Evolutionary conservation across 78 protist genomes (phyloP).

Genomic region (Andalucia godoyi): DNA sequence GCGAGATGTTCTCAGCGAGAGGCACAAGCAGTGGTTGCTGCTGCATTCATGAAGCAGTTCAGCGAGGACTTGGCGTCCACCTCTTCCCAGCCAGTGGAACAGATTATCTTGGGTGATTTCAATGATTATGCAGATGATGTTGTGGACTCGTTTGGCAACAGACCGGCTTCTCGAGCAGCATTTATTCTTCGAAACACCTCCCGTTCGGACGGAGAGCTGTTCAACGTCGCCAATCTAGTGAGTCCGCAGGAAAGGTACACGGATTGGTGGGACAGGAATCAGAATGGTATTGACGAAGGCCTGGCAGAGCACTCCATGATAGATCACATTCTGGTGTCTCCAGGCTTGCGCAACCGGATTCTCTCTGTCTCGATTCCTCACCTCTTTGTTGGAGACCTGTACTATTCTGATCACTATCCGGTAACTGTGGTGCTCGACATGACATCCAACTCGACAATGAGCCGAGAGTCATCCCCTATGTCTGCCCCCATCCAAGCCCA

Average conservation of each 20-base stretch:
- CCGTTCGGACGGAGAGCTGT: too few relatives aligned
- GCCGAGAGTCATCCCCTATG: too few relatives aligned
- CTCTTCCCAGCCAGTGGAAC: background rate
- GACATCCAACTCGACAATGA: too few relatives aligned
- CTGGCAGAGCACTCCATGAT: background rate
- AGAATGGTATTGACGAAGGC: too few relatives aligned
- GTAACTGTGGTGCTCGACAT: too few relatives aligned
- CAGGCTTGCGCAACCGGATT: background rate
- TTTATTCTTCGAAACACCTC: background rate
- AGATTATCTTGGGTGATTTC: background rate
- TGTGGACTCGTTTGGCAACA: background rate
- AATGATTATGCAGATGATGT: background rate
- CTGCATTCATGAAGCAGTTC: background rate
- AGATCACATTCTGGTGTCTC: background rate
- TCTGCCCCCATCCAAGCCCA: too few relatives aligned
- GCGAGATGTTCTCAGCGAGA: background rate
- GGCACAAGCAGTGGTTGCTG: background rate
- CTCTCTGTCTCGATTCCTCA: background rate
- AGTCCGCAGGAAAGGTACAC: background rate
- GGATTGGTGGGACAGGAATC: too few relatives aligned
- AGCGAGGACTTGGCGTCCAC: background rate
- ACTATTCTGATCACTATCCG: background rate
- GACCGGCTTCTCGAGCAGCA: background rate
- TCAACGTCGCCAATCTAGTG: background rate
- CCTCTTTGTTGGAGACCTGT: background rate